Evolutionary conservation across 176 grass and related monocot genomes (phyloP), one percentile per base, ranked within the genome.

Genomic region (Oryza glaberrima): DNA sequence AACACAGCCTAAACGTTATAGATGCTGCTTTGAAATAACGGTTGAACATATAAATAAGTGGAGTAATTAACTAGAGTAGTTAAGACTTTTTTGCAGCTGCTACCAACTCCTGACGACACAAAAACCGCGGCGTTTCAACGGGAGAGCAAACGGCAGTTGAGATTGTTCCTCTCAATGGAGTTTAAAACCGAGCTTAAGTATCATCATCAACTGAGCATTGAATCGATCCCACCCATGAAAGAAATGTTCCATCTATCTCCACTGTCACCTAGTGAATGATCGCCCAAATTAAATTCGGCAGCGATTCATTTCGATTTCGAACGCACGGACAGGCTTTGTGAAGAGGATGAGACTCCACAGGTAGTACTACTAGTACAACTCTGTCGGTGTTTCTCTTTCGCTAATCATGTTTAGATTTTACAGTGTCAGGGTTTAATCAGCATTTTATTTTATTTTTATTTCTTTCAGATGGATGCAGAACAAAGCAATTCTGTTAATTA

Each of bases 181-280:
- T 86, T 80, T 23, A 23, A 86, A 80, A 65, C 52, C 25, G 11
- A 60, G 3, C 9, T 38, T 3, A 32, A 8, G 40, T 41, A 41
- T 41, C 40, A 51, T 73, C 58, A 51, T 73, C 58, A 12, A 26
- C 23, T 44, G 5, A 10, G 45, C 54, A 61, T n/a, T 82, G 12
- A 67, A 81, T 66, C 35, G 65, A n/a, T 7, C 28, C 13, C 46
- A 65, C 1, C 19, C 71, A 34, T 11, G 67, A 82, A 69, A 77
- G 43, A n/a, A 84, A 90, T 22, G 78, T 36, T 35, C 54, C 78
- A 82, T 26, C 83, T 6, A 16, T 86, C 10, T 17, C 38, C 60
- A 15, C 5, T 30, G 17, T 70, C 25, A 80, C 65, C 9, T 13
- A 34, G 45, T 2, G 9, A 25, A 1, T 71, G 17, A 19, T 47